These are phyloP conservation scores for Hydrangea macrophylla DNA, from an alignment of 148 eudicot species.

Conservation along the genomic window DNA sequence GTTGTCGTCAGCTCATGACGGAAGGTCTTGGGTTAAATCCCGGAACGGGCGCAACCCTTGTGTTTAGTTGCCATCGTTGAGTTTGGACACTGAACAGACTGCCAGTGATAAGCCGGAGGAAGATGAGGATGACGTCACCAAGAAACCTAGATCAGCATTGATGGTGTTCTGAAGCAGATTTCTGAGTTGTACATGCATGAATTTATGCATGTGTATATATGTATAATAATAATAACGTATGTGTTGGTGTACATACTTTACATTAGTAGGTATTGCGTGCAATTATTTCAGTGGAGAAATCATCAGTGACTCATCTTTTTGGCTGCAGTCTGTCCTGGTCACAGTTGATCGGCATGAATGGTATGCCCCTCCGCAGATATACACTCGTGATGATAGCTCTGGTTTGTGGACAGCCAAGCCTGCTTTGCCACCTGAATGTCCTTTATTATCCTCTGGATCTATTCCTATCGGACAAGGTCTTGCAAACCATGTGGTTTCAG, in stretches of 20 bases:
- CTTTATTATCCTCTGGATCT: slow-evolving; percentile 38
- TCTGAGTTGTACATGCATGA: not conserved
- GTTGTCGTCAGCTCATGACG: no score
- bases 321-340: slow-evolving; percentile 82
- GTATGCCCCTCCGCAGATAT: slow-evolving; percentile 85
- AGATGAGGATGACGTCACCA: no score
- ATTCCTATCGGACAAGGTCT: slow-evolving; percentile 23
- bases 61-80: no score
- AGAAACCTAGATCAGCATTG: no score
- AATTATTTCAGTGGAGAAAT: not conserved
- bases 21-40: no score
- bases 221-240: not conserved
- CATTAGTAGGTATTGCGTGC: not conserved
- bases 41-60: no score
- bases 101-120: no score
- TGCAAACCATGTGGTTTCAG: slow-evolving; percentile 25
- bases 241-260: not conserved
- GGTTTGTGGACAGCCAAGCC: slow-evolving; percentile 69
- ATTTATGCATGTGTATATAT: not conserved
- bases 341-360: slow-evolving; percentile 97
- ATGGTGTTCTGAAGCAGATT: not conserved
- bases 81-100: no score
- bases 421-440: slow-evolving; percentile 64
- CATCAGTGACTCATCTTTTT: not conserved
- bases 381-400: slow-evolving; percentile 73